phyloP scores from a whole-genome alignment of 805 yeast genomes.

The Jamesozyma piceae region DNA sequence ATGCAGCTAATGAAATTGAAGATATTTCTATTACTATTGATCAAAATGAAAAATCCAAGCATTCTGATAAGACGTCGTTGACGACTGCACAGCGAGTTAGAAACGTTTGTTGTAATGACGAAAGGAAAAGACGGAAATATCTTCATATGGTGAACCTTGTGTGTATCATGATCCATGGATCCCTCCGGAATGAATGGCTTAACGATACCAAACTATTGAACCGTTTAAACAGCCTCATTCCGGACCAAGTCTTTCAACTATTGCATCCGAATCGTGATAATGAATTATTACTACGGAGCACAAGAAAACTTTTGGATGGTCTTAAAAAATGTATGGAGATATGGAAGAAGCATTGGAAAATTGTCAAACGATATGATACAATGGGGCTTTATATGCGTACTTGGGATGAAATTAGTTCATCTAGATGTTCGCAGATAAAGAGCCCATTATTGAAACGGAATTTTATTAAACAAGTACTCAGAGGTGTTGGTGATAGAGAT shows the following conservation, averaged over 20 bases:
- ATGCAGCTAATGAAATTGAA: constrained; percentile 5
- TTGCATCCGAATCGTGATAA: constrained; percentile 39
- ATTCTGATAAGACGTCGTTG: constrained; percentile 13
- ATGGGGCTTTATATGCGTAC: constrained; percentile 32
- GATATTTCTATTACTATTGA: constrained; percentile 25
- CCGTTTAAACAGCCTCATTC: constrained; percentile 38
- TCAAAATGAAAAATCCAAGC: constrained; percentile 9
- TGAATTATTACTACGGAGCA: constrained; percentile 33
- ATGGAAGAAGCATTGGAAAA: constrained; percentile 50
- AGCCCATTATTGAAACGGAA: constrained; percentile 29
- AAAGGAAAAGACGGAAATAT: constrained; percentile 40
- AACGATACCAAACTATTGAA: constrained; percentile 37
- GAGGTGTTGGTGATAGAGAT: constrained; percentile 63
- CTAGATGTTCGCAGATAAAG: constrained; percentile 12
- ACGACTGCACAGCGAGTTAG: constrained; percentile 6
- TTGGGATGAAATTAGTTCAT: constrained; percentile 39
- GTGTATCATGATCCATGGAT: constrained; percentile 57
- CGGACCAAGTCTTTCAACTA: constrained; percentile 38
- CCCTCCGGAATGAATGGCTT: constrained; percentile 66
- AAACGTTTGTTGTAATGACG: constrained; percentile 43
- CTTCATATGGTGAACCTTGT: constrained; percentile 54
- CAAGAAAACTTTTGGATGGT: constrained; percentile 69
- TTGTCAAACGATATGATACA: constrained; percentile 31
- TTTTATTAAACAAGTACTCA: constrained; percentile 37
- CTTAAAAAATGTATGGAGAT: constrained; percentile 53